Base-by-base conservation (phyloP, 2,329 filamentous ascomycete species). In the Didymella sp. region DNA sequence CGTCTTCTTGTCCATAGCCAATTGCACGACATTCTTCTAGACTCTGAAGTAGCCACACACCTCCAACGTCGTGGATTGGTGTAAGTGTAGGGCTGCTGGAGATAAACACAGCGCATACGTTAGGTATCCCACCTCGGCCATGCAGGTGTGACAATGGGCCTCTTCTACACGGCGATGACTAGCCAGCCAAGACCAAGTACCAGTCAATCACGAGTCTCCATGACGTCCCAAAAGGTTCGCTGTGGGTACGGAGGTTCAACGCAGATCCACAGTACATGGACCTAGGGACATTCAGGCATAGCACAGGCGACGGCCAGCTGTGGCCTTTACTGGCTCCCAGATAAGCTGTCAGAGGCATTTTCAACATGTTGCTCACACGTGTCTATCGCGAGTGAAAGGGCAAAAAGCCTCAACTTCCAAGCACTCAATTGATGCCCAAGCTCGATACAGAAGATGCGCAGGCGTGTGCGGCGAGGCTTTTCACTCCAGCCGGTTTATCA, bases 1-100 rank as follows among this genome's bases (percentile, higher is more conserved):
- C 62, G 64, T 60, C 55, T 59, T 66, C 57, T 61, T 67, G 64
- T 67, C 52, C 46, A 63, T 62, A 67, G 61, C 56, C 49, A 61
- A 60, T 56, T 59, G 53, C 52, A 58, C 51, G 51, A 47, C 50
- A 41, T 54, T 58, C 41, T 51, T 54, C 6, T 47, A 40, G 35
- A 42, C 9, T 6, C 15, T 15, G 7, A 22, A 15, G n/a, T 11
- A 4, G 33, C 21, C 9, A 9, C 4, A 9, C 17, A n/a, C 37
- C 12, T 4, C 22, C n/a, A 22, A 19, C 24, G 5, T 3, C 24
- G 13, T 21, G 40, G 3, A 17, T 30, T 4, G 5, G 15, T 41
- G 6, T 19, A 1, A 19, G 24, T 24, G 25, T 6, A 17, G 19
- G 15, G 31, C 15, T 41, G 12, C 43, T 27, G 33, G 13, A n/a